phyloP scores from a whole-genome alignment of 768 basidiomycete genomes.

The Auricularia heimuer region DNA sequence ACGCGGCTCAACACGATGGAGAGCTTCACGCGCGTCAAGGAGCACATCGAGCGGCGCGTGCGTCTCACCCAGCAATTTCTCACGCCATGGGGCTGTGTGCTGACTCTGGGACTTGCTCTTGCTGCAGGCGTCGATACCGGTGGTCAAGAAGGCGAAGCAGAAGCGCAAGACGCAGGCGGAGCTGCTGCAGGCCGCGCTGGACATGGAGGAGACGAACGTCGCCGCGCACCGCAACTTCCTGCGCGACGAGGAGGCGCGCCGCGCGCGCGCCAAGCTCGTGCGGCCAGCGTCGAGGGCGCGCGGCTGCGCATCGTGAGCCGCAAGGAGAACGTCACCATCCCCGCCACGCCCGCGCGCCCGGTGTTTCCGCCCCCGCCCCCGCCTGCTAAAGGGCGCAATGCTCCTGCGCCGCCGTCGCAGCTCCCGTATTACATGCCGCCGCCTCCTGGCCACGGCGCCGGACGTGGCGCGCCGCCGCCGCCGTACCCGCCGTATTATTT shows the following conservation, averaged over 20 bases:
- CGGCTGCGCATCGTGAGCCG: slow-evolving; percentile 63
- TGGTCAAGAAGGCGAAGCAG: slow-evolving; percentile 43
- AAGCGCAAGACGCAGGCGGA: slow-evolving; percentile 68
- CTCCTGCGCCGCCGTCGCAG: too few relatives aligned
- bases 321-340: slow-evolving; percentile 38
- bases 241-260: slow-evolving; percentile 70
- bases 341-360: not conserved
- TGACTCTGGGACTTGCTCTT: too few relatives aligned
- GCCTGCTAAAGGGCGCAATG: not conserved
- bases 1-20: slow-evolving; percentile 53
- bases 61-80: slow-evolving; percentile 15
- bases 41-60: slow-evolving; percentile 54
- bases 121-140: slow-evolving; percentile 36
- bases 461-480: too few relatives aligned
- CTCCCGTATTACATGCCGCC: too few relatives aligned
- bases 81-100: too few relatives aligned
- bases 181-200: slow-evolving; percentile 70
- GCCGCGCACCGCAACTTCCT: slow-evolving; percentile 72
- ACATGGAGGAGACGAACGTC: slow-evolving; percentile 80
- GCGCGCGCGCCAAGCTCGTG: slow-evolving; percentile 54
- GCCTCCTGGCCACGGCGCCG: too few relatives aligned
- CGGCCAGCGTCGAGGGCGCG: slow-evolving; percentile 54
- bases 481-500: not conserved
- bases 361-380: slow-evolving; percentile 18
- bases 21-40: slow-evolving; percentile 25